Percentiles rank a stretch among this genome's conserved stretches.
phyloP scores from a whole-genome alignment of 805 yeast genomes.

The Brettanomyces bruxellensis region DNA sequence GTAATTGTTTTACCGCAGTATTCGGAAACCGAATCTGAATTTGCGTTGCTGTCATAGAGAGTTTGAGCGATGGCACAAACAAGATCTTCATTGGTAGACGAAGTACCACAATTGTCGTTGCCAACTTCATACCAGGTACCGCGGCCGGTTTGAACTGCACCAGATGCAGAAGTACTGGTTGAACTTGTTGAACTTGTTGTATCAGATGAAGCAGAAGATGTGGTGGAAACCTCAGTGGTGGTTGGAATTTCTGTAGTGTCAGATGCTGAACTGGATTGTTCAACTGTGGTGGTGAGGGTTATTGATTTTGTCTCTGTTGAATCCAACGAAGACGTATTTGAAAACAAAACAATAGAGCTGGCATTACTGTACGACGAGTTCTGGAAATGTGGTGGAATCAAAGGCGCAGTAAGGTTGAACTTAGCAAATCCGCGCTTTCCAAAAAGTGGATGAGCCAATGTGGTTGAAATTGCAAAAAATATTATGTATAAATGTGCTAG shows the following conservation, averaged over 20 bases:
- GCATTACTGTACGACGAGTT: not conserved
- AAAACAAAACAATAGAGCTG: too few relatives aligned
- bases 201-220: not conserved
- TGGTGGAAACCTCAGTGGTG: not conserved
- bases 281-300: too few relatives aligned
- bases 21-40: slow-evolving; percentile 22
- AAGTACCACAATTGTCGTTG: slow-evolving; percentile 43
- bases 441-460: too few relatives aligned
- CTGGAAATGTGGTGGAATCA: too few relatives aligned
- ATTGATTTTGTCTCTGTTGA: too few relatives aligned
- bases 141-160: slow-evolving; percentile 25
- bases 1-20: slow-evolving; percentile 43
- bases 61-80: slow-evolving; percentile 42
- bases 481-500: too few relatives aligned
- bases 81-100: slow-evolving; percentile 30
- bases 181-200: not conserved
- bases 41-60: slow-evolving; percentile 25
- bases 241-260: not conserved
- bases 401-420: too few relatives aligned
- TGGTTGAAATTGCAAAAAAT: too few relatives aligned
- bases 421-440: too few relatives aligned
- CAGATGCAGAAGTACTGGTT: slow-evolving; percentile 4
- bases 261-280: too few relatives aligned
- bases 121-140: slow-evolving; percentile 42
- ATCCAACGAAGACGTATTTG: too few relatives aligned